Conservation (phyloP, 805 yeast species). For the Komagataella pseudopastoris region DNA sequence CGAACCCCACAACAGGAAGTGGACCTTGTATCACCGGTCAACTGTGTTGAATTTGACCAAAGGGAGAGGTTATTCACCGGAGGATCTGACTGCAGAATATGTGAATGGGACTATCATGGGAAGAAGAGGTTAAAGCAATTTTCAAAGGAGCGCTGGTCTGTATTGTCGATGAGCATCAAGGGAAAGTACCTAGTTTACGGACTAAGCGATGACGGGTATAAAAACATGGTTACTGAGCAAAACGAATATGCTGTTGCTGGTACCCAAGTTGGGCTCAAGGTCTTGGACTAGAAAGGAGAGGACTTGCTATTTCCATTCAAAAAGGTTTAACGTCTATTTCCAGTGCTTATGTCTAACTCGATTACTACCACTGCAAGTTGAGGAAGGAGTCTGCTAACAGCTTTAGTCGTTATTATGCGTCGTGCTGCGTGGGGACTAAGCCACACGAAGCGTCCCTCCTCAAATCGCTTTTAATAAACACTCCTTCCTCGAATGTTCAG, state of each 20-base stretch:
- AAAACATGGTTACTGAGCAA: constrained; percentile 11
- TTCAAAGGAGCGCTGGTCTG: constrained; percentile 7
- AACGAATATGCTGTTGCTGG: not conserved
- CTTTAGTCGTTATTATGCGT: no score
- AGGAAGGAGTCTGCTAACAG: no score
- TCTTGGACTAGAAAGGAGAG: not conserved
- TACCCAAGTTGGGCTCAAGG: not conserved
- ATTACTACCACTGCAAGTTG: no score
- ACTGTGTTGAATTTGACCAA: constrained; percentile 33
- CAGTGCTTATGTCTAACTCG: not conserved
- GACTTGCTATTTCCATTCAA: not conserved
- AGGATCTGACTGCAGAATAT: constrained; percentile 16
- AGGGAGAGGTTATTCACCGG: constrained; percentile 23
- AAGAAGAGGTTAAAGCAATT: constrained; percentile 14
- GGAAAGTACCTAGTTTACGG: constrained; percentile 19
- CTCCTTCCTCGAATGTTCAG: not conserved
- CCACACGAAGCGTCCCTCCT: not conserved
- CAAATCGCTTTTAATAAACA: not conserved
- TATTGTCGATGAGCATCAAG: constrained; percentile 6
- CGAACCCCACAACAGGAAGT: constrained; percentile 28
- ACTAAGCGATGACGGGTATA: constrained; percentile 28
- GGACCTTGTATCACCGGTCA: constrained; percentile 42
- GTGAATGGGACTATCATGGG: constrained; percentile 17
- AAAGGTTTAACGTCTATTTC: no score
- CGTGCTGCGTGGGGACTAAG: no score